Evolutionary conservation across 2,329 filamentous ascomycete species (phyloP), one percentile per base, ranked within the genome.

Genomic region (Fusarium tupiense): DNA sequence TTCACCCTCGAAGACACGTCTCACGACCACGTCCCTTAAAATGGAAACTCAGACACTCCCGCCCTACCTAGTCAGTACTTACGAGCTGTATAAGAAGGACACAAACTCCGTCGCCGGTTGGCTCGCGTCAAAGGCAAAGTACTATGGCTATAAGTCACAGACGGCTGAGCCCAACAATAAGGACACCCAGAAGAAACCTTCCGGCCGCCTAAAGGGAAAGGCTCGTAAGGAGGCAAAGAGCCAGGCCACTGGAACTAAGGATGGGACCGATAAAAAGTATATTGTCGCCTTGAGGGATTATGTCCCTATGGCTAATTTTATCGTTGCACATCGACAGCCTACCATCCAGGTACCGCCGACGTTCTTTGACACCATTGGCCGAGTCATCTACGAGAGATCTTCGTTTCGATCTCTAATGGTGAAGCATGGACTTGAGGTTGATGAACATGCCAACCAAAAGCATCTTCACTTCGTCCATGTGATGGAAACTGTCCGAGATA

Each of bases 301-400:
- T 29, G 16, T 60, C 6, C 61, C 65, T 20, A 65, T 67, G 61
- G 64, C 64, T 8, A 35, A 65, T 16, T 41, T 26, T 13, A 65
- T 67, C 19, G 35, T 16, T 8, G 19, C 41, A 7, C 54, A 37
- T 26, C 40, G 20, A 8, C 59, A 53, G 26, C 61, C 64, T 7
- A 33, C 20, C 9, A 43, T 67, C 17, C 16, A 35, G 3, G 37
- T 59, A 2, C 53, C 64, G 5, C 14, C 22, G 19, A 46, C 46
- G 13, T 44, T 67, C 14, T 20, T 47, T 17, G 31, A 29, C 11
- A 67, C 61, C 1, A 29, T 67, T 8, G 8, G 46, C 3, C 52
- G 61, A 8, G 52, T 64, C 4, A 64, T 65, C 20, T 19, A 41
- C 8, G 17, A 26, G 1, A 46, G 64, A 31, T 64, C 61, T 2